Evolutionary conservation across 148 eudicot genomes (phyloP), one percentile per base, ranked within the genome.

Genomic region (Silene conica): DNA sequence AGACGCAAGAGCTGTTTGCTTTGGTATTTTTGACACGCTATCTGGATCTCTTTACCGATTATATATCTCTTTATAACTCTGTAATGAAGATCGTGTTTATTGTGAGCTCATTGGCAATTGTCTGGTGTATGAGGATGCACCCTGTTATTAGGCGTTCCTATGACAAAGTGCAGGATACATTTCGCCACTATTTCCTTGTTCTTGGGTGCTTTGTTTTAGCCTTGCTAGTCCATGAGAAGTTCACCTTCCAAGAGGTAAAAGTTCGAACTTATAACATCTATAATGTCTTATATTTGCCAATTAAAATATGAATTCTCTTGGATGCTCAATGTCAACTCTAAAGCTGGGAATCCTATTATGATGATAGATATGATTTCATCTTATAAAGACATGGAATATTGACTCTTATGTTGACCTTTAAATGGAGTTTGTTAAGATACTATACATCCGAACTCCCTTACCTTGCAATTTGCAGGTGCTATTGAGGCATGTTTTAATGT

Each of bases 1-100:
- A 94, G 93, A 94, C 98, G 28, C 98, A 94, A 80, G 96, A 91
- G 88, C 82, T 93, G 60, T 93, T 85, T 77, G 91, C 92, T 14
- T 45, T 91, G 63, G 97, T 93, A 48, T 93, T 91, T 71, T 52
- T 86, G 80, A 72, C 95, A 56, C 98, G 98, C 38, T 93, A 93
- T 77, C 79, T 93, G 82, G 97, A 93, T 83, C 79, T 93, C 55
- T 89, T 91, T 63, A 87, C 96, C 18, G 90, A 83, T 72, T 93
- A 84, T 77, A 75, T 91, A 20, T 93, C 98, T 12, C 61, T 89
- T 13, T 93, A 93, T 84, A 93, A 93, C 71, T 77, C 91, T 48
- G 66, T 84, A 41, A 93, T 93, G 98, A 93, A 93, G 76, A 23
- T 93, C 58, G 85, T 93, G 31, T 93, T 90, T 77, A 82, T 93